Conservation (phyloP, 225 moss, liverwort and hornwort species). For the Pseudoscleropodium purum region DNA sequence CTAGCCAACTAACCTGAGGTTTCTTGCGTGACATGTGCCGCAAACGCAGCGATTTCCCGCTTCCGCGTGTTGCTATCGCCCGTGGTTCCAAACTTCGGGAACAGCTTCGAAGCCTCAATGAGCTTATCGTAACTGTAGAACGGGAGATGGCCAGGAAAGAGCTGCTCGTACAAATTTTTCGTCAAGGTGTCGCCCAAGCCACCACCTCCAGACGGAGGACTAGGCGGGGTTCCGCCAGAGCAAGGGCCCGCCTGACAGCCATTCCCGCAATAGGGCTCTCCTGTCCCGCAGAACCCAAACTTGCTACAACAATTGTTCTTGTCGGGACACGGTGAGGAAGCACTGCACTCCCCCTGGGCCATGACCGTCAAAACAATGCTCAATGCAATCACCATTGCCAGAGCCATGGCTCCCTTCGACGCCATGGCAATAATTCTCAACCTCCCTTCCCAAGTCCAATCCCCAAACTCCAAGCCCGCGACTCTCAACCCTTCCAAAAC, state of each 20-base stretch:
- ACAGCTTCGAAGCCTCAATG: constrained; percentile 16
- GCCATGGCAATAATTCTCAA: neutral
- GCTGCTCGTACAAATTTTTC: neutral
- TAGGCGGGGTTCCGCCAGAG: neutral
- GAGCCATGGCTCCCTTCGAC: neutral
- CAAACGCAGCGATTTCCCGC: constrained; percentile 46
- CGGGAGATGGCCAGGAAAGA: constrained; percentile 11
- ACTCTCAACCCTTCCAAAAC: neutral
- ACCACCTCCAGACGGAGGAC: neutral
- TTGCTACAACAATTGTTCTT: constrained; percentile 5
- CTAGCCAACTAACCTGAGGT: neutral
- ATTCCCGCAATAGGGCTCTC: neutral
- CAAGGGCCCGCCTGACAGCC: constrained; percentile 25
- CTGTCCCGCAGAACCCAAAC: neutral
- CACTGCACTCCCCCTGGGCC: constrained; percentile 17
- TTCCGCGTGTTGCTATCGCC: constrained; percentile 1
- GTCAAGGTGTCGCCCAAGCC: constrained; percentile 15
- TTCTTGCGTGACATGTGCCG: constrained; percentile 34
- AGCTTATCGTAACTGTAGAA: constrained; percentile 31
- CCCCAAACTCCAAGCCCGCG: neutral
- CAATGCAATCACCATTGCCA: neutral
- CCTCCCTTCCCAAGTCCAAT: neutral
- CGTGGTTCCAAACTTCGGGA: constrained; percentile 27
- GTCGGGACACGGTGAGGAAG: neutral
- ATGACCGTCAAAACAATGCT: neutral